A percentile compares a stretch with the other conserved stretches of the same genome.
These are phyloP conservation scores for Arthrobotrys pseudoclavata DNA, from an alignment of 2,329 filamentous ascomycete genomes.

Conservation along the genomic window DNA sequence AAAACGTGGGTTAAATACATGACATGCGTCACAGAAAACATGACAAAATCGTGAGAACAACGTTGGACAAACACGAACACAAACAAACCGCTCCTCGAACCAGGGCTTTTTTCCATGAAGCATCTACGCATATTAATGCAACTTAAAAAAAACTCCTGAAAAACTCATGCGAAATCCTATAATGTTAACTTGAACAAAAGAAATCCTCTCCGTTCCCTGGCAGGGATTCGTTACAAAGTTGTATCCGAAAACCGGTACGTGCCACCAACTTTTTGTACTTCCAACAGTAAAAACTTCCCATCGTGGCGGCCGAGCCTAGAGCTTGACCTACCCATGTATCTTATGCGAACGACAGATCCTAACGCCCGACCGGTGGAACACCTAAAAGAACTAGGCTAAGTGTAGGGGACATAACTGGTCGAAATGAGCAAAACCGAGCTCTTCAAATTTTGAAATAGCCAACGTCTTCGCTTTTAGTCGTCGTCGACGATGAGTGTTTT, in stretches of 20 bases:
- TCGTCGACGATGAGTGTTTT: conserved; percentile 55
- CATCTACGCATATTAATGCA: conserved; percentile 1
- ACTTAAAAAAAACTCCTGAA: conserved; percentile 7
- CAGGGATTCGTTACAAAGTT: conserved; percentile 5
- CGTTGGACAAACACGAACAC: not conserved
- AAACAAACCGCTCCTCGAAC: conserved; percentile 7
- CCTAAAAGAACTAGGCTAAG: conserved; percentile 9
- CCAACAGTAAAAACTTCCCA: conserved; percentile 7
- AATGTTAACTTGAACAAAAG: conserved; percentile 13
- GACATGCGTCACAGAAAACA: conserved; percentile 19
- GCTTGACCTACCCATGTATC: not conserved
- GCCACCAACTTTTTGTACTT: conserved; percentile 3
- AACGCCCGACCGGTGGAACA: conserved; percentile 3
- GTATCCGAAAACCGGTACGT: not conserved
- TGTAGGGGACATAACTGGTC: not conserved
- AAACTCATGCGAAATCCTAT: conserved; percentile 15
- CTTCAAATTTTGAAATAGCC: not conserved
- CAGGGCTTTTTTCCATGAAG: not conserved
- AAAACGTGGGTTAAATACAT: conserved; percentile 14
- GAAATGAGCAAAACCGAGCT: not conserved
- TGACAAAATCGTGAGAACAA: not conserved
- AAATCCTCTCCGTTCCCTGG: not conserved
- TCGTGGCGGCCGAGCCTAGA: not conserved
- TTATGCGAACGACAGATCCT: conserved; percentile 7
- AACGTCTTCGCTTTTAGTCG: not conserved